phyloP scores from a whole-genome alignment of 2,329 filamentous ascomycete genomes.

The Graphilbum fragrans region DNA sequence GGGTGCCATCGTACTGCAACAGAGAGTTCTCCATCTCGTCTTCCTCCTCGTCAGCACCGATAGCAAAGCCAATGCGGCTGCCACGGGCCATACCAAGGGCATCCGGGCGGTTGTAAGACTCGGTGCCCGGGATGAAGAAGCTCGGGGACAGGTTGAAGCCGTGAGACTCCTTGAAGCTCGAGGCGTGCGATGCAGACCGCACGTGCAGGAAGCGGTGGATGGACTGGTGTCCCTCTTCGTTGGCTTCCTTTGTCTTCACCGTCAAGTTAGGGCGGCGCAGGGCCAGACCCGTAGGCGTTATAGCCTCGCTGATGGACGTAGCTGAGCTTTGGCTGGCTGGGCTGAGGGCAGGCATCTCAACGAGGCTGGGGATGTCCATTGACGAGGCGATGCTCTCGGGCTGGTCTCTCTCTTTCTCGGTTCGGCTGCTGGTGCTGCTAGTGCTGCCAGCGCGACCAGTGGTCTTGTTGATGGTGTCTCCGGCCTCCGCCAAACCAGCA shows the following conservation, averaged over 20 bases:
- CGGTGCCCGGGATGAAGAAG: slow-evolving; percentile 43
- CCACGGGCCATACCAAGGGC: slow-evolving; percentile 15
- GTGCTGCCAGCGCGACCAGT: slow-evolving; percentile 1
- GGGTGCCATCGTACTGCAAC: slow-evolving; percentile 6
- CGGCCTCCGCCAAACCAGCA: slow-evolving; percentile 12
- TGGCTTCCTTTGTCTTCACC: slow-evolving; percentile 3
- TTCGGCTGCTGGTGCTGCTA: neutral
- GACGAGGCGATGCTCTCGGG: slow-evolving; percentile 6
- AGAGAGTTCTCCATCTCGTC: slow-evolving; percentile 5
- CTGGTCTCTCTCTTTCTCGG: slow-evolving; percentile 1
- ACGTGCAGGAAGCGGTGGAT: slow-evolving; percentile 19
- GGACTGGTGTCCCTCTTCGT: slow-evolving; percentile 1
- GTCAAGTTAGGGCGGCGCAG: slow-evolving; percentile 13
- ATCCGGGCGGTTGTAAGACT: slow-evolving; percentile 24
- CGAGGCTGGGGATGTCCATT: slow-evolving; percentile 17
- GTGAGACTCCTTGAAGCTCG: slow-evolving; percentile 46
- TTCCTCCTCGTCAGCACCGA: slow-evolving; percentile 17
- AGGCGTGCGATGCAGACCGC: slow-evolving; percentile 32
- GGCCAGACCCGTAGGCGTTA: slow-evolving; percentile 27
- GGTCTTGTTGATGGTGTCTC: slow-evolving; percentile 3
- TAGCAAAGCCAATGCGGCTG: slow-evolving; percentile 7
- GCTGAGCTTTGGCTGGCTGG: slow-evolving; percentile 34
- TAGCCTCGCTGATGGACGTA: slow-evolving; percentile 26
- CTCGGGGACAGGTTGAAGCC: slow-evolving; percentile 49
- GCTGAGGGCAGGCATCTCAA: slow-evolving; percentile 35